A percentile compares a stretch with the other conserved stretches of the same genome.
Evolutionary conservation across 345 rosid species (phyloP).

Genomic region (Arabis alpina): DNA sequence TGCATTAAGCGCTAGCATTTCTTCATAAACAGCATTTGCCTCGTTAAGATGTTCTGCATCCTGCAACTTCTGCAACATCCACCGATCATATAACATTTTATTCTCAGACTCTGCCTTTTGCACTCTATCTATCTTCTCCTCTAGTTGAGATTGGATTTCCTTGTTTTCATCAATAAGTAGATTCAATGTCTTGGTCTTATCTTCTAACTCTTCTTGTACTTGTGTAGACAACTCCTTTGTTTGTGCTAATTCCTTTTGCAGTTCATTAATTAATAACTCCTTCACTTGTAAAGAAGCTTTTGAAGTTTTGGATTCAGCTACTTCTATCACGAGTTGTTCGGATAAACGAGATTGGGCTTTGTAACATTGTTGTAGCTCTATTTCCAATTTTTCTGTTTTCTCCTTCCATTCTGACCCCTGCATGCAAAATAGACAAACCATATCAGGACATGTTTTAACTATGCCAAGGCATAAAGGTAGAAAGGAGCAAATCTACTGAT

Average conservation of each 20-base stretch:
- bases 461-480: neutral
- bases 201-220: conserved; percentile 62
- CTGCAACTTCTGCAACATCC: conserved; percentile 99
- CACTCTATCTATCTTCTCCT: conserved; percentile 65
- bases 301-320: conserved; percentile 72
- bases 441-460: neutral
- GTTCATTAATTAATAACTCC: conserved; percentile 53
- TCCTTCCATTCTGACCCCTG: conserved; percentile 98
- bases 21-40: conserved; percentile 94
- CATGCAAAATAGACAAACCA: conserved; percentile 11
- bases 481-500: conserved; percentile 8
- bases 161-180: conserved; percentile 66
- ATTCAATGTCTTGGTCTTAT: conserved; percentile 66
- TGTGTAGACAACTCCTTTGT: conserved; percentile 66
- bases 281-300: conserved; percentile 77
- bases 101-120: conserved; percentile 86
- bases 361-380: conserved; percentile 89
- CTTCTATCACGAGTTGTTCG: conserved; percentile 88
- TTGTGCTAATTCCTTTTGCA: conserved; percentile 56
- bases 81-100: conserved; percentile 84
- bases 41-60: conserved; percentile 98
- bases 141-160: conserved; percentile 61
- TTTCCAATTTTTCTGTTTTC: conserved; percentile 74
- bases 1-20: conserved; percentile 85
- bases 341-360: conserved; percentile 91